A percentile compares a stretch with the other conserved stretches of the same genome.
phyloP scores from a whole-genome alignment of 2,329 filamentous ascomycete species.

The Talaromyces atroroseus region DNA sequence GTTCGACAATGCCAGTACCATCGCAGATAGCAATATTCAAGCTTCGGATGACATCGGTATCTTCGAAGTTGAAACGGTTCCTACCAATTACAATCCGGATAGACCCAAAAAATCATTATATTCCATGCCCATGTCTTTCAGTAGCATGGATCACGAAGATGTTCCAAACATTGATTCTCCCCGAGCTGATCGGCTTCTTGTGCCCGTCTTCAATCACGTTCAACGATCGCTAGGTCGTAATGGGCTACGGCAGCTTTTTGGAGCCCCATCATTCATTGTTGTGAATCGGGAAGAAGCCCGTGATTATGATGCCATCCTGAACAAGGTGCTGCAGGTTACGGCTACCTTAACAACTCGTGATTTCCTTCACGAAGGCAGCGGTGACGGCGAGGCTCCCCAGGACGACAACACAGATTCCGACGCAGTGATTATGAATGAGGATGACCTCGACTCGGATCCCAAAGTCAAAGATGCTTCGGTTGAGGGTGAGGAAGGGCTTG shows the following conservation, averaged over 20 bases:
- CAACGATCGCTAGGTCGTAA: constrained; percentile 22
- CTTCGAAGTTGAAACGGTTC: constrained; percentile 71
- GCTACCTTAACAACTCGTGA: constrained; percentile 69
- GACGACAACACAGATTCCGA: constrained; percentile 54
- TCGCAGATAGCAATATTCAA: constrained; percentile 66
- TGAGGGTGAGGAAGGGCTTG: constrained; percentile 82
- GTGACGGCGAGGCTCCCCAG: constrained; percentile 46
- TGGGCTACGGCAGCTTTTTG: constrained; percentile 32
- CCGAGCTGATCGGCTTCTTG: constrained; percentile 41
- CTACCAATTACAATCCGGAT: constrained; percentile 67
- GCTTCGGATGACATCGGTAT: constrained; percentile 59
- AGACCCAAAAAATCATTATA: constrained; percentile 42
- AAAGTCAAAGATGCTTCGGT: constrained; percentile 73
- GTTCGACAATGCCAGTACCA: constrained; percentile 63
- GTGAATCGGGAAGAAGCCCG: constrained; percentile 67
- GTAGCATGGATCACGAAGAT: constrained; percentile 34
- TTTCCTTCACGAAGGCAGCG: constrained; percentile 52
- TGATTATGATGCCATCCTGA: constrained; percentile 65
- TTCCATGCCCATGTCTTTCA: constrained; percentile 25
- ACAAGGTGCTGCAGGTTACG: constrained; percentile 72
- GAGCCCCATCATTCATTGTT: constrained; percentile 58
- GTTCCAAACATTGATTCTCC: constrained; percentile 38
- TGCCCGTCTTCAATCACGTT: constrained; percentile 45
- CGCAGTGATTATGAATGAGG: constrained; percentile 58
- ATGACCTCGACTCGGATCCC: constrained; percentile 59